Base-by-base conservation (phyloP, 1,284 basidiomycete genomes). In the Tilletiaria anomala region DNA sequence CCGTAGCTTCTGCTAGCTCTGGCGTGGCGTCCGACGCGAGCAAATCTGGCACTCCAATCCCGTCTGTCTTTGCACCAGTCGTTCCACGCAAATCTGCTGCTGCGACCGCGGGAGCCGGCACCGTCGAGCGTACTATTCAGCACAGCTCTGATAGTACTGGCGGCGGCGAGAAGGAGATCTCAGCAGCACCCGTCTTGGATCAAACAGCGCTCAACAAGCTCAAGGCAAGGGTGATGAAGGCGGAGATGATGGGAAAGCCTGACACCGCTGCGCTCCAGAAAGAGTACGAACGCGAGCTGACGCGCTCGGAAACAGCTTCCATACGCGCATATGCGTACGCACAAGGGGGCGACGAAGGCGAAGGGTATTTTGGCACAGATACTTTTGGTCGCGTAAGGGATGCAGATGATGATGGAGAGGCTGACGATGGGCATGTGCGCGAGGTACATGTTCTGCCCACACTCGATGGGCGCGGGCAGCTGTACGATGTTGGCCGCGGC, bases 141-240 rank as follows among this genome's bases (percentile, higher is more conserved):
- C n/a, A n/a, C n/a, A n/a, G n/a, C n/a, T n/a, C n/a, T n/a, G n/a
- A n/a, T n/a, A n/a, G n/a, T n/a, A n/a, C n/a, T n/a, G n/a, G n/a
- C n/a, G n/a, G n/a, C n/a, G n/a, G n/a, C n/a, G n/a, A n/a, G n/a
- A n/a, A n/a, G n/a, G n/a, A n/a, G n/a, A n/a, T n/a, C n/a, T n/a
- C n/a, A n/a, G n/a, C n/a, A n/a, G n/a, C n/a, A n/a, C n/a, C 26
- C 26, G 26, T 29, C 26, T 29, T 74, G 40, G 67, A 69, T 0
- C 59, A 70, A 6, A 69, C 68, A 26, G 82, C 82, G 24, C 73
- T 97, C 32, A 97, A 97, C 69, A 82, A 80, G 58, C 70, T 97
- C 1, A 89, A 96, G 68, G 93, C 91, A 5, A 82, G 82, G 53
- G 87, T 93, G 1, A 70, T 97, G 14, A 79, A 86, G 15, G 88